Evolutionary conservation across 75 land plant species (phyloP).

Genomic region (Larix kaempferi): DNA sequence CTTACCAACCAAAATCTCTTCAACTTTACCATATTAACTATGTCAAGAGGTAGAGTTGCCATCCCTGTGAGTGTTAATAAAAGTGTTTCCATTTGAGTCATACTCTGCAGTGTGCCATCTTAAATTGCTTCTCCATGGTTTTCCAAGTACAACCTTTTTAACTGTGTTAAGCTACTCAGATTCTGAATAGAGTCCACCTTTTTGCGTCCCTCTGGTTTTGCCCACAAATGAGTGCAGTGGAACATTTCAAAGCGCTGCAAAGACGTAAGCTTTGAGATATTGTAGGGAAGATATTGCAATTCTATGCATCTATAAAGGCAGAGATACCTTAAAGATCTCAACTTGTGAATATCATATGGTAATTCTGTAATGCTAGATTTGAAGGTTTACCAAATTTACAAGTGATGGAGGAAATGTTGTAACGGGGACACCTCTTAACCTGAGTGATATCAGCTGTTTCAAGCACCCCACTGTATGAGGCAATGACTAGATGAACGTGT

Average conservation of each 20-base stretch:
- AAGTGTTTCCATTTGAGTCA: not conserved
- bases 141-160: not conserved
- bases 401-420: not conserved
- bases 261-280: not conserved
- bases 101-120: not conserved
- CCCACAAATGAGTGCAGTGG: not conserved
- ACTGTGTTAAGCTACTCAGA: not conserved
- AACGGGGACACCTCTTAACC: not conserved
- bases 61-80: not conserved
- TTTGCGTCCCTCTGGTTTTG: not conserved
- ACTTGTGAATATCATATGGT: not conserved
- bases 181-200: not conserved
- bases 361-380: not conserved
- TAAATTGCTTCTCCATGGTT: not conserved
- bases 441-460: not conserved
- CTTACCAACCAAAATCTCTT: not conserved
- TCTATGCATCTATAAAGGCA: not conserved
- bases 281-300: not conserved
- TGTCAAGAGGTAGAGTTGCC: not conserved
- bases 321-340: not conserved
- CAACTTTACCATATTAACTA: not conserved
- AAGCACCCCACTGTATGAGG: not conserved
- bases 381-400: not conserved
- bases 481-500: not conserved
- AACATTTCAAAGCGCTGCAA: not conserved